These are phyloP conservation scores for Nemania abortiva DNA, from an alignment of 2,329 filamentous ascomycete species.

Conservation along the genomic window DNA sequence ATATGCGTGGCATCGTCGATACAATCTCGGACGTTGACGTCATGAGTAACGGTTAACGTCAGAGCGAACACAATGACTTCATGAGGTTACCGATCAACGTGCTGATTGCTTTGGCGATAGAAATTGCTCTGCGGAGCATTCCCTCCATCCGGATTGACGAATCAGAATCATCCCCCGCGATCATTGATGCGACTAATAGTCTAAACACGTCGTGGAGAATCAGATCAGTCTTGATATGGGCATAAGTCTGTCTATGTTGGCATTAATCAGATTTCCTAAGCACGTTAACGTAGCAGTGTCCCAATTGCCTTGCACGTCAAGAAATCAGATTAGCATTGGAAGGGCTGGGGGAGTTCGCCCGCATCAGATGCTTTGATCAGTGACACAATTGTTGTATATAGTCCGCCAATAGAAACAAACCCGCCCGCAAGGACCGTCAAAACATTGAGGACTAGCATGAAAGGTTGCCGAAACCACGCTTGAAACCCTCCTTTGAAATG, in stretches of 20 bases:
- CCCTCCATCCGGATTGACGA: background rate
- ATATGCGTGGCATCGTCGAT: background rate
- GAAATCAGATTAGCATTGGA: conserved; percentile 43
- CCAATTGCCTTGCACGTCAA: background rate
- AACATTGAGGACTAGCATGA: conserved; percentile 55
- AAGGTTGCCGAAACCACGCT: conserved; percentile 55
- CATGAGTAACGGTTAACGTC: conserved; percentile 40
- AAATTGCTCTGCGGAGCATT: conserved; percentile 12
- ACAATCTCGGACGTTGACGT: conserved; percentile 40
- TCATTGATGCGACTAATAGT: background rate
- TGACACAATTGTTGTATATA: conserved; percentile 61
- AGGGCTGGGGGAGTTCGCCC: conserved; percentile 45
- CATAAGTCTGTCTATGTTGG: background rate
- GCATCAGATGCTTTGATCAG: conserved; percentile 42
- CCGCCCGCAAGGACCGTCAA: conserved; percentile 59
- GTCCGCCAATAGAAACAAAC: conserved; percentile 62
- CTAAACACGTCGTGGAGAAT: background rate
- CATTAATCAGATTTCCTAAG: too few species aligned
- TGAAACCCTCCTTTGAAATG: conserved; percentile 56
- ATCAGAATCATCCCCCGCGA: background rate
- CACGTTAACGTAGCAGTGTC: background rate
- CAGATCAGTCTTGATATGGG: background rate
- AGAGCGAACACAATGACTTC: conserved; percentile 43
- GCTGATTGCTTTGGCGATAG: background rate
- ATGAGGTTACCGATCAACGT: conserved; percentile 13